phyloP scores from a whole-genome alignment of 768 basidiomycete genomes.

The Hypholoma sublateritium region DNA sequence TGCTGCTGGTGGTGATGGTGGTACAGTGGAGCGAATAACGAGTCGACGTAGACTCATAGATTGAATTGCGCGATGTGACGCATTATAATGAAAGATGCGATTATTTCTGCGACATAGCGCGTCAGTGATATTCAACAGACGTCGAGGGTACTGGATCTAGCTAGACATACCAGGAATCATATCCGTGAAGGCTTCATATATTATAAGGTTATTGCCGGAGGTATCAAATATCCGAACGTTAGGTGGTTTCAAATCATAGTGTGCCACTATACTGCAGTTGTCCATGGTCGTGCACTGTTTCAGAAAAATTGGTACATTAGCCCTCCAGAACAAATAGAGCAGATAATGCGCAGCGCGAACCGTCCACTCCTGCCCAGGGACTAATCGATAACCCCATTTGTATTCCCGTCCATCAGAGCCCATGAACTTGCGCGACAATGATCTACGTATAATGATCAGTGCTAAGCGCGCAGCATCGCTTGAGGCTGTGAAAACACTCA shows the following conservation, averaged over 20 bases:
- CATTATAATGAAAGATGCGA: slow-evolving; percentile 63
- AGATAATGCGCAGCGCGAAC: slow-evolving; percentile 39
- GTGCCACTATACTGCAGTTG: slow-evolving; percentile 58
- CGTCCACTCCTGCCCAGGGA: slow-evolving; percentile 71
- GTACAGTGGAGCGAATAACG: background rate
- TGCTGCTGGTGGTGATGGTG: background rate
- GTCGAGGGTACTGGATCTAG: background rate
- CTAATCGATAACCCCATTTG: slow-evolving; percentile 57
- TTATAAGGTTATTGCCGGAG: slow-evolving; percentile 62
- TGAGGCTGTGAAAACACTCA: slow-evolving; percentile 32
- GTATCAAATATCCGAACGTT: slow-evolving; percentile 55
- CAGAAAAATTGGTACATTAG: background rate
- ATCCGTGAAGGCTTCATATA: slow-evolving; percentile 54
- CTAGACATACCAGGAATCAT: slow-evolving; percentile 47
- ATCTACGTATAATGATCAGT: slow-evolving; percentile 39
- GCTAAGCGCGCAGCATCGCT: slow-evolving; percentile 4
- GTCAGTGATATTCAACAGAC: background rate
- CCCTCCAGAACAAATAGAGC: background rate
- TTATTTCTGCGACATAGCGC: slow-evolving; percentile 41
- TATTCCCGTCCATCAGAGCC: slow-evolving; percentile 73
- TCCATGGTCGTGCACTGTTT: slow-evolving; percentile 54
- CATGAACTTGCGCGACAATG: slow-evolving; percentile 65
- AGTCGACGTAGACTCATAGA: slow-evolving; percentile 22
- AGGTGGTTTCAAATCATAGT: slow-evolving; percentile 61
- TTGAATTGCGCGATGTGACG: slow-evolving; percentile 56